Conservation (phyloP, 306 rosid species). For the Chamaecrista fasciculata region DNA sequence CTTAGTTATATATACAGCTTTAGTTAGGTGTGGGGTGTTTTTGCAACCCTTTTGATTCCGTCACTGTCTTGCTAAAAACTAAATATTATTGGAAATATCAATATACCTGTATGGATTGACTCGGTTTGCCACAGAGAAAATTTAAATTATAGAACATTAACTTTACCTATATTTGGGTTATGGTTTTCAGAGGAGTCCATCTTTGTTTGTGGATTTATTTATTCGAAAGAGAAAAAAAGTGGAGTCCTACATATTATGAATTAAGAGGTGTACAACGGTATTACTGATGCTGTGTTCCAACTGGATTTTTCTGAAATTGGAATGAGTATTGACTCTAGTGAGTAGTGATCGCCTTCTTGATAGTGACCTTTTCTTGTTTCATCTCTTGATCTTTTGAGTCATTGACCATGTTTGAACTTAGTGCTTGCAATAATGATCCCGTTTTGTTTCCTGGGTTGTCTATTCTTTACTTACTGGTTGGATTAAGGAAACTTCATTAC, state of each 20-base stretch:
- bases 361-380: background rate
- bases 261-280: constrained; percentile 16
- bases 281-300: background rate
- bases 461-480: too few species aligned
- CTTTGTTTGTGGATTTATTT: too few species aligned
- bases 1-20: constrained; percentile 41
- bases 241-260: constrained; percentile 7
- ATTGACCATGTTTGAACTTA: too few species aligned
- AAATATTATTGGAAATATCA: constrained; percentile 36
- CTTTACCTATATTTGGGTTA: constrained; percentile 1
- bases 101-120: constrained; percentile 47
- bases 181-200: too few species aligned
- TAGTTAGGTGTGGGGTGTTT: constrained; percentile 44
- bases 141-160: background rate
- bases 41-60: constrained; percentile 38
- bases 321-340: background rate
- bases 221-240: background rate
- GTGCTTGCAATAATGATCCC: too few species aligned
- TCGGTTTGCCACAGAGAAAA: constrained; percentile 28
- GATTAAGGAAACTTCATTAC: too few species aligned
- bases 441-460: too few species aligned
- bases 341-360: constrained; percentile 2
- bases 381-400: background rate
- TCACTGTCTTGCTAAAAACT: constrained; percentile 35
- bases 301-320: constrained; percentile 23